Evolutionary conservation across 306 rosid species (phyloP).

Genomic region (Rosa rugosa): DNA sequence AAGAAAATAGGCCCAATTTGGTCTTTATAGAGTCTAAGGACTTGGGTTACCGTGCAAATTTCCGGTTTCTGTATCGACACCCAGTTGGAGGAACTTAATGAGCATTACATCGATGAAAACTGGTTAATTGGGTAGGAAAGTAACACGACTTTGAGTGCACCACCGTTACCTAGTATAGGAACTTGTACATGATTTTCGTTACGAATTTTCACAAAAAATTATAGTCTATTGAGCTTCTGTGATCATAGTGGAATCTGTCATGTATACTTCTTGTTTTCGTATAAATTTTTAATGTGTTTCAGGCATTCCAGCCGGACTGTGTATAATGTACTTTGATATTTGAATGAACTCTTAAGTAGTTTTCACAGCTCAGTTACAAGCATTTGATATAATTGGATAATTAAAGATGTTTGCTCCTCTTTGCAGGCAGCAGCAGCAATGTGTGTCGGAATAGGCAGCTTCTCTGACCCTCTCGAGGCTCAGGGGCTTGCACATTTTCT

Average conservation of each 20-base stretch:
- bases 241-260: not conserved
- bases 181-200: no score
- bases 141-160: no score
- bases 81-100: not conserved
- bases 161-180: no score
- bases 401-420: slow-evolving; percentile 4
- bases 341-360: not conserved
- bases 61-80: not conserved
- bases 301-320: not conserved
- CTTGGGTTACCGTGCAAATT: no score
- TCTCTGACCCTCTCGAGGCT: slow-evolving; percentile 87
- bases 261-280: slow-evolving; percentile 14
- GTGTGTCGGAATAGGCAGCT: slow-evolving; percentile 95
- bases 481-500: slow-evolving; percentile 95
- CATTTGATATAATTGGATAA: slow-evolving; percentile 18
- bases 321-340: not conserved
- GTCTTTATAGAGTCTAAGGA: not conserved
- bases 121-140: not conserved
- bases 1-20: not conserved
- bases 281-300: not conserved
- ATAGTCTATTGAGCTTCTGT: no score
- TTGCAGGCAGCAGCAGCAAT: slow-evolving; percentile 94
- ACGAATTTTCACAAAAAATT: no score
- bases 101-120: slow-evolving; percentile 8
- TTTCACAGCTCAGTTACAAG: slow-evolving; percentile 1